A percentile compares a stretch with the other conserved stretches of the same genome.
phyloP scores from a whole-genome alignment of 2,329 filamentous ascomycete genomes.

The Tricladium varicosporioides region DNA sequence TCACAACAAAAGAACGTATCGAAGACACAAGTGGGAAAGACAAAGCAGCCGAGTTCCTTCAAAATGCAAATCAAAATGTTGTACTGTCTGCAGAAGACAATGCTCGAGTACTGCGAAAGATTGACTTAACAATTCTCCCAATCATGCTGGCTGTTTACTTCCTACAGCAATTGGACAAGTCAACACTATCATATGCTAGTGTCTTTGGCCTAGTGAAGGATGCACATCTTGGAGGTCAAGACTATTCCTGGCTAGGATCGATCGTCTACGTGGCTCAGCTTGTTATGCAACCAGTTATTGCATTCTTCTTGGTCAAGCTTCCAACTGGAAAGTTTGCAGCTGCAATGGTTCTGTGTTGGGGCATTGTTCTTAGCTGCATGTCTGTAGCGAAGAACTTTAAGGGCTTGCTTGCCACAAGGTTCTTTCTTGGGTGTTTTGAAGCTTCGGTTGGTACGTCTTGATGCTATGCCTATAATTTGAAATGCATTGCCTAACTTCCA shows the following conservation, averaged over 20 bases:
- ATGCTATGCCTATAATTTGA: conserved; percentile 17
- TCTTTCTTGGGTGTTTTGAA: conserved; percentile 55
- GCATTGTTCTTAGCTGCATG: conserved; percentile 41
- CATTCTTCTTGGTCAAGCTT: conserved; percentile 50
- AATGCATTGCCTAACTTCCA: not conserved
- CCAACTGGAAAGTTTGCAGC: conserved; percentile 55
- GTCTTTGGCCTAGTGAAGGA: conserved; percentile 49
- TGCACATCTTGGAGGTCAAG: conserved; percentile 44
- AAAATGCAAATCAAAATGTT: conserved; percentile 14
- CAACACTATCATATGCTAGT: conserved; percentile 41
- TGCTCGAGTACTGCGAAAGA: conserved; percentile 32
- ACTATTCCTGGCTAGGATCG: conserved; percentile 59
- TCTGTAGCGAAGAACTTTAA: conserved; percentile 34
- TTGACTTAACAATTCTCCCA: conserved; percentile 49
- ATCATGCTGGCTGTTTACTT: conserved; percentile 55
- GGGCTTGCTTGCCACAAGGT: conserved; percentile 37
- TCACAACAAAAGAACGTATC: conserved; percentile 6
- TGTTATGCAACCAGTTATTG: conserved; percentile 54
- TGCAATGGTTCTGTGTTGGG: conserved; percentile 53
- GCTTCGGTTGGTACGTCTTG: conserved; percentile 21
- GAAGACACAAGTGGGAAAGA: conserved; percentile 13
- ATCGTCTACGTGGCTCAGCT: conserved; percentile 61
- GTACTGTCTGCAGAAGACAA: conserved; percentile 22
- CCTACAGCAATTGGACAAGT: conserved; percentile 49
- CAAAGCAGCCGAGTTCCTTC: conserved; percentile 20